These are phyloP conservation scores for Casuarina equisetifolia DNA, from an alignment of 306 rosid genomes.

Conservation along the genomic window DNA sequence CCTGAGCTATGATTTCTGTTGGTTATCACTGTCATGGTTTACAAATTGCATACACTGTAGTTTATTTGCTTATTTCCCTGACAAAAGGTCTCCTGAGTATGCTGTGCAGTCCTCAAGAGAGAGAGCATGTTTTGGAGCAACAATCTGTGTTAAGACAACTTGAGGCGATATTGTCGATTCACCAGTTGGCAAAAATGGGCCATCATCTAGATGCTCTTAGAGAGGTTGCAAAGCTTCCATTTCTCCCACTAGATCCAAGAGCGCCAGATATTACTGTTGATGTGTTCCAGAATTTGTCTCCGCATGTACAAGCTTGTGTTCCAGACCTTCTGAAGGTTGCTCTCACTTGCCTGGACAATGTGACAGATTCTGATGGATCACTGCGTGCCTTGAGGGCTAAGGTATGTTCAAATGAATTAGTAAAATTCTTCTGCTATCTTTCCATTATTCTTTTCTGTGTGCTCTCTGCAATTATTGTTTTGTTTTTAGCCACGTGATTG, in stretches of 20 bases:
- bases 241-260: conserved; percentile 90
- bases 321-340: conserved; percentile 91
- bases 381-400: conserved; percentile 92
- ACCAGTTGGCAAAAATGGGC: conserved; percentile 84
- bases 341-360: conserved; percentile 85
- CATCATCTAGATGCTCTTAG: conserved; percentile 72
- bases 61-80: background rate
- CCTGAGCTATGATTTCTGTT: background rate
- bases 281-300: conserved; percentile 71
- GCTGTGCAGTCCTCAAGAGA: conserved; percentile 79
- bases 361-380: conserved; percentile 81
- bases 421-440: conserved; percentile 15
- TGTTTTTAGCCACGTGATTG: background rate
- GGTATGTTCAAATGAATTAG: conserved; percentile 39
- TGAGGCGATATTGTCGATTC: conserved; percentile 79
- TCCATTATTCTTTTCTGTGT: background rate
- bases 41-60: conserved; percentile 3
- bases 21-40: background rate
- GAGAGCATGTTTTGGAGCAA: conserved; percentile 78
- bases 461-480: background rate
- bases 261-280: conserved; percentile 63
- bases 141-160: conserved; percentile 91
- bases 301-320: conserved; percentile 90
- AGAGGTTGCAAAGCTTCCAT: conserved; percentile 90
- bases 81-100: conserved; percentile 20